Evolutionary conservation across 192 early-diverging fungal species (phyloP).

Genomic region (Chytriomyces sp.): DNA sequence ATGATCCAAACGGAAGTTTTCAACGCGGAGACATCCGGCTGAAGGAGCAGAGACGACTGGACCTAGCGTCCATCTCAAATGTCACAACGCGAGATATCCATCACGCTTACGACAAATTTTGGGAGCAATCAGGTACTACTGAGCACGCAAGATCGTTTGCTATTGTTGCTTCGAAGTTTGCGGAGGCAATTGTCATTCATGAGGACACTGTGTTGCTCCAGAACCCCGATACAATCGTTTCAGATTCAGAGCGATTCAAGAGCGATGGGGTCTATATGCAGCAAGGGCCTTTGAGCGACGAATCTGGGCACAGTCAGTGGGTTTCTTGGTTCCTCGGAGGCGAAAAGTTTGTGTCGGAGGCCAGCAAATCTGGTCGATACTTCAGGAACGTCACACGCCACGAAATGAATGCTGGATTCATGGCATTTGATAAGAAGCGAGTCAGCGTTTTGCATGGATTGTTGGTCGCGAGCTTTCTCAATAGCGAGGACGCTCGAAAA

Average conservation of each 20-base stretch:
- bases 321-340: constrained; percentile 43
- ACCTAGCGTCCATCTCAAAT: background rate
- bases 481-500: constrained; percentile 16
- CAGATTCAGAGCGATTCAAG: constrained; percentile 39
- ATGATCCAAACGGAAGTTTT: background rate
- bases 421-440: constrained; percentile 20
- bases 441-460: constrained; percentile 20
- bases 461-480: constrained; percentile 27
- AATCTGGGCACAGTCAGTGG: constrained; percentile 5
- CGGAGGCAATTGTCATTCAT: constrained; percentile 67
- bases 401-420: constrained; percentile 40
- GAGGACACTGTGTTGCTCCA: constrained; percentile 67
- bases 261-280: constrained; percentile 58
- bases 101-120: background rate
- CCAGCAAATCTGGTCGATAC: constrained; percentile 51
- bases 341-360: constrained; percentile 50
- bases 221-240: constrained; percentile 56
- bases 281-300: constrained; percentile 51
- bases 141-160: constrained; percentile 53
- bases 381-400: constrained; percentile 48
- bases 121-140: constrained; percentile 3
- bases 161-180: constrained; percentile 58
- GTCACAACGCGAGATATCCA: background rate
- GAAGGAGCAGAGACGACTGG: background rate
- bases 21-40: background rate